A percentile compares a stretch with the other conserved stretches of the same genome.
Conservation (phyloP, 2,329 filamentous ascomycete species). For the Colletotrichum abscissum region DNA sequence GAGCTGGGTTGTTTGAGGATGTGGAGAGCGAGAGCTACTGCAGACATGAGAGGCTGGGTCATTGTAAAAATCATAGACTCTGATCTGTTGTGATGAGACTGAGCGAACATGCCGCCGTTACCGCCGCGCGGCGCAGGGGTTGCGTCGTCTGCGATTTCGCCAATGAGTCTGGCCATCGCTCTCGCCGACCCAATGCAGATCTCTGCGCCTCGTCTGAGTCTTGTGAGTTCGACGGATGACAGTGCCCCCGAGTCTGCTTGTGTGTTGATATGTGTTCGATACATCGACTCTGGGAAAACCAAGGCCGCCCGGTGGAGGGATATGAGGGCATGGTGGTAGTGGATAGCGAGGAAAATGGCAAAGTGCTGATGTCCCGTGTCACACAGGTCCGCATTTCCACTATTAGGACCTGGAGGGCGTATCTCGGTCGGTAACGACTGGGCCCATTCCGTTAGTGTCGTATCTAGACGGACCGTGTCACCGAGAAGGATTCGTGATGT, state of each 20-base stretch:
- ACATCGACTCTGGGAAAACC: slow-evolving; percentile 36
- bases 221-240: slow-evolving; percentile 10
- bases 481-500: slow-evolving; percentile 24
- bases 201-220: slow-evolving; percentile 8
- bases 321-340: slow-evolving; percentile 35
- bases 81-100: not conserved
- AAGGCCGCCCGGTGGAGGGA: slow-evolving; percentile 35
- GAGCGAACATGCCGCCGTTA: not conserved
- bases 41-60: slow-evolving; percentile 36
- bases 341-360: slow-evolving; percentile 4
- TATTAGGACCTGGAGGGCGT: not conserved
- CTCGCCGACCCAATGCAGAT: slow-evolving; percentile 25
- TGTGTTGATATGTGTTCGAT: slow-evolving; percentile 31
- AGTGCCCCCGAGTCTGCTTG: slow-evolving; percentile 15
- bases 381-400: not conserved
- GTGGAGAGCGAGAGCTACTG: slow-evolving; percentile 37
- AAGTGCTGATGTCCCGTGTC: slow-evolving; percentile 16
- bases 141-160: slow-evolving; percentile 22
- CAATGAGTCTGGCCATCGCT: slow-evolving; percentile 8
- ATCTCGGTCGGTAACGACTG: slow-evolving; percentile 28
- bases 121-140: not conserved
- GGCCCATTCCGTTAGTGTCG: slow-evolving; percentile 35
- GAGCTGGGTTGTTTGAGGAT: slow-evolving; percentile 36
- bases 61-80: slow-evolving; percentile 14
- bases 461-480: slow-evolving; percentile 33